Conservation (phyloP, 345 rosid species). For the Sisymbrium irio region DNA sequence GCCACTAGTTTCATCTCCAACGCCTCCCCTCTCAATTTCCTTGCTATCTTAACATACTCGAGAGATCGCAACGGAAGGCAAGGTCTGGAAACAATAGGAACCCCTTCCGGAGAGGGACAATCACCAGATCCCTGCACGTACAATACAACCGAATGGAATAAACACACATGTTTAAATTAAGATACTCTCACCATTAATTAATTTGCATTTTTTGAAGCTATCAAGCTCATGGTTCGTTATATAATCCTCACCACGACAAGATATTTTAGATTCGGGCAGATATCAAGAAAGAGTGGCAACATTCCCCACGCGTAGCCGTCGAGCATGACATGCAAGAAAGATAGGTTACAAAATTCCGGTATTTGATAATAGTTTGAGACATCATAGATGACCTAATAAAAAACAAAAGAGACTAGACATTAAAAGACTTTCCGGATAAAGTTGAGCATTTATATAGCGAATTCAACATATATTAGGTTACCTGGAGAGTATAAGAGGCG, state of each 20-base stretch:
- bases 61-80: background rate
- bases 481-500: background rate
- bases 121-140: background rate
- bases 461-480: background rate
- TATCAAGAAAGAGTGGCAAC: slow-evolving; percentile 14
- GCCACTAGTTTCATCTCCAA: background rate
- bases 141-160: background rate
- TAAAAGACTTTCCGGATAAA: background rate
- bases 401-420: background rate
- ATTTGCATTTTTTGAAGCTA: background rate
- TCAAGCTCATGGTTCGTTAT: background rate
- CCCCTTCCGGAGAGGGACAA: background rate
- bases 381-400: background rate
- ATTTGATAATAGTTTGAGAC: background rate
- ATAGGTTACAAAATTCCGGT: slow-evolving; percentile 1
- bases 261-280: slow-evolving; percentile 12
- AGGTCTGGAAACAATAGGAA: background rate
- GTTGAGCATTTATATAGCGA: background rate
- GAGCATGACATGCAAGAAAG: background rate
- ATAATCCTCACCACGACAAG: background rate
- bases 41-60: background rate
- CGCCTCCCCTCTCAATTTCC: background rate
- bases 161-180: background rate
- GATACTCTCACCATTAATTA: background rate
- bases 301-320: background rate